Evolutionary conservation across 345 rosid genomes (phyloP), one percentile per base, ranked within the genome.

Genomic region (Trapa bicornis): DNA sequence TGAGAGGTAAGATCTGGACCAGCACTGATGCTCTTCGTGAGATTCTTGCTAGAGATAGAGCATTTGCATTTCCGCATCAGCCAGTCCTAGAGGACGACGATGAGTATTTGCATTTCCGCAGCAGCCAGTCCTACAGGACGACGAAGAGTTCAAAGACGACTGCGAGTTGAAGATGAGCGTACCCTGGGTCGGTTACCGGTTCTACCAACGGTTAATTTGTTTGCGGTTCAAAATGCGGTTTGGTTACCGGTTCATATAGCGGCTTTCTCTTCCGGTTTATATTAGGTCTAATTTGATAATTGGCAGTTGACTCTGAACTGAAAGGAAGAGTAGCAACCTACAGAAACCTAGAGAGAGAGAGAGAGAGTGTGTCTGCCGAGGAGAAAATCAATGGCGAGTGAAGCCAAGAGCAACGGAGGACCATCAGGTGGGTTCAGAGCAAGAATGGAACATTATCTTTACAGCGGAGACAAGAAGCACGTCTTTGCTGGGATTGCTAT

Each of bases 401-500:
- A 82, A 37, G 73, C 76, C 5, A 79, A 76, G 74, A 42, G 61
- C 65, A 71, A 41, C 12, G 64, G 17, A 38, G 67, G 47, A 5
- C 71, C 74, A 45, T 62, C 56, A 5, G 85, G 83, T 62, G 87
- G 89, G 14, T 87, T 87, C 75, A 77, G 75, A 76, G 80, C 86
- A 36, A 86, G 72, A 70, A 67, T 89, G 76, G 86, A 82, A n/a
- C 84, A 78, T 54, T 75, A n/a, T 73, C 67, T 89, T 13, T 89
- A 89, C 77, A 92, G 94, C 71, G 98, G 98, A 37, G 94, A 92
- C 3, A 92, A 87, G 84, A 92, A 87, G 80, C 90, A 87, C 61
- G 98, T 92, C 15, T 12, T 89, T 33, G 94, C 79, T 52, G 95
- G 95, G 53, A 81, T 92, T 62, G 88, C 81, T 41, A 73, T 89